These are phyloP conservation scores for Phyllosticta paracitricarpa DNA, from an alignment of 2,329 filamentous ascomycete genomes.

Conservation along the genomic window DNA sequence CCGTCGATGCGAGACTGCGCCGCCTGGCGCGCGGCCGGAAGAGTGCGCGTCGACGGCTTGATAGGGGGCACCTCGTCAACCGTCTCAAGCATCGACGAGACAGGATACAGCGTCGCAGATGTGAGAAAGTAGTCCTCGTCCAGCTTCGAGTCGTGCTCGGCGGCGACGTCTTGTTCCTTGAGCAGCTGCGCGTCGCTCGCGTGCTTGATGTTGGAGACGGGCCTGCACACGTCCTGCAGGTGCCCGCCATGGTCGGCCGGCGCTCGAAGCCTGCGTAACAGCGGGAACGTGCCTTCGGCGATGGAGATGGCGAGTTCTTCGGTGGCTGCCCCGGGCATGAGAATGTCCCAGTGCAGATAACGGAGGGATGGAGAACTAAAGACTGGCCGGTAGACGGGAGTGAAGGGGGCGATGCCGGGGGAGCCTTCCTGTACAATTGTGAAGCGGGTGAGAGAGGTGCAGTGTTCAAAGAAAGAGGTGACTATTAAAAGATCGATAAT, in stretches of 20 bases:
- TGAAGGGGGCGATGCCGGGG: constrained; percentile 34
- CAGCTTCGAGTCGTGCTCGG: constrained; percentile 9
- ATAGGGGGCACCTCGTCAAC: background rate
- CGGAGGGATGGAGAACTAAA: constrained; percentile 40
- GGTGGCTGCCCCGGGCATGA: constrained; percentile 46
- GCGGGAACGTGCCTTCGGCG: constrained; percentile 50
- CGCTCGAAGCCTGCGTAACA: constrained; percentile 48
- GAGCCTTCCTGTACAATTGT: constrained; percentile 42
- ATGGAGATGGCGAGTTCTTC: constrained; percentile 56
- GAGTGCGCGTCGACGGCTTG: background rate
- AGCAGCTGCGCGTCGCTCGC: background rate
- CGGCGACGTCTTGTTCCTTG: constrained; percentile 4
- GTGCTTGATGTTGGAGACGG: constrained; percentile 44
- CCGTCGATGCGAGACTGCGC: background rate
- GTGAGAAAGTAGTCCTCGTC: background rate
- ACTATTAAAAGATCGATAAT: constrained; percentile 42
- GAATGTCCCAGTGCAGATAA: constrained; percentile 53
- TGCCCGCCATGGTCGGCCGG: constrained; percentile 61
- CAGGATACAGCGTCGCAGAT: background rate
- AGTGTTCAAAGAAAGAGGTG: constrained; percentile 40
- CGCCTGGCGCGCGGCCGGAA: background rate
- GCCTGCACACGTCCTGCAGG: constrained; percentile 60
- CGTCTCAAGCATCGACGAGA: background rate
- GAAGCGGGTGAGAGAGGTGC: constrained; percentile 39
- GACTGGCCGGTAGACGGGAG: constrained; percentile 36